These are phyloP conservation scores for Phlyctochytrium arcticum DNA, from an alignment of 192 early-diverging fungal genomes.

Conservation along the genomic window DNA sequence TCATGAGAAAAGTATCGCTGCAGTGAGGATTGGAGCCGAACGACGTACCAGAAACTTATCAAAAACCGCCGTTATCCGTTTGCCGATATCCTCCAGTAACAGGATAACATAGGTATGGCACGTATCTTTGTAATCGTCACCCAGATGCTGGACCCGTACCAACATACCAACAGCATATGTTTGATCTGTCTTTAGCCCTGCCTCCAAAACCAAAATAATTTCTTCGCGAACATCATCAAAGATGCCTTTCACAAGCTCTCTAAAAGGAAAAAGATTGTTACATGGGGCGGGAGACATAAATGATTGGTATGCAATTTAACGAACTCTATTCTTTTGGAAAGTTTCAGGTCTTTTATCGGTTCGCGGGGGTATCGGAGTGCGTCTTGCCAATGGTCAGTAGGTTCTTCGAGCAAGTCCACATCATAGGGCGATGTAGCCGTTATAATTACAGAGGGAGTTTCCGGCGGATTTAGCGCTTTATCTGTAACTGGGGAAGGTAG, in stretches of 20 bases:
- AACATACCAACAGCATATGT: slow-evolving; percentile 76
- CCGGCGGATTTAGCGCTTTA: too few relatives aligned
- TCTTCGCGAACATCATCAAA: slow-evolving; percentile 74
- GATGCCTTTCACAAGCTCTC: slow-evolving; percentile 73
- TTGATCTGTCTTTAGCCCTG: slow-evolving; percentile 55
- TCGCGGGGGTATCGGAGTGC: slow-evolving; percentile 48
- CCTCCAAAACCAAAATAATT: slow-evolving; percentile 69
- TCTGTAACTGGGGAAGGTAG: too few relatives aligned
- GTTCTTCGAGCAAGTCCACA: slow-evolving; percentile 4
- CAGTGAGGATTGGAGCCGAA: background rate
- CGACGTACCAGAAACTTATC: slow-evolving; percentile 61
- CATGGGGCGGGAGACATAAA: background rate
- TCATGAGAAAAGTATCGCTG: background rate
- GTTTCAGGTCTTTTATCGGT: slow-evolving; percentile 64
- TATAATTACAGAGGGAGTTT: too few relatives aligned
- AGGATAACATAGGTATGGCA: slow-evolving; percentile 67
- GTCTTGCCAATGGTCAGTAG: slow-evolving; percentile 41
- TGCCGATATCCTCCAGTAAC: slow-evolving; percentile 62
- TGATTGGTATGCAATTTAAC: slow-evolving; percentile 16
- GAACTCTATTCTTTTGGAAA: slow-evolving; percentile 62
- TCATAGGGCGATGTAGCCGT: too few relatives aligned
- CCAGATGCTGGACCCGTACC: slow-evolving; percentile 66
- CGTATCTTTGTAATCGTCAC: slow-evolving; percentile 64
- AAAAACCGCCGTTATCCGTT: slow-evolving; percentile 66
- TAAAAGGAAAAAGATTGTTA: slow-evolving; percentile 27